Conservation (phyloP, 164 flowering plant genomes). For the Macadamia integrifolia region DNA sequence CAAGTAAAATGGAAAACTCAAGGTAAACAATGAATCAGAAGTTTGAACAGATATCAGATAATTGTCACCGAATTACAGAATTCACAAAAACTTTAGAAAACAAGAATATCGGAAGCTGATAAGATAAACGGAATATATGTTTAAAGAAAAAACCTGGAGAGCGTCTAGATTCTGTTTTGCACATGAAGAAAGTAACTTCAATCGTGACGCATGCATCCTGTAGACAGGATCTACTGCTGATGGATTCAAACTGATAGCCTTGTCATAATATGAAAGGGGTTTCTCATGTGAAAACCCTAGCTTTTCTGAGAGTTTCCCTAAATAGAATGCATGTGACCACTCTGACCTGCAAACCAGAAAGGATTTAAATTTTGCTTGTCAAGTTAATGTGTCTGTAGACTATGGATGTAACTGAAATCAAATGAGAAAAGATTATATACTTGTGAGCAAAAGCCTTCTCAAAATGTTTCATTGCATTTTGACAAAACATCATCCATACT, state of each 20-base stretch:
- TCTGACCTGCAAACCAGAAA: conserved; percentile 54
- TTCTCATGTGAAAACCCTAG: conserved; percentile 55
- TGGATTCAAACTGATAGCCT: conserved; percentile 76
- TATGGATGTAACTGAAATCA: not conserved
- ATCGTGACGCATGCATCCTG: conserved; percentile 96
- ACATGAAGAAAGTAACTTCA: conserved; percentile 62
- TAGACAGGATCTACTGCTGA: conserved; percentile 95
- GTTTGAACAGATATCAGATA: not conserved
- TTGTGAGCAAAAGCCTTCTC: conserved; percentile 73
- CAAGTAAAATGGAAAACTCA: no score
- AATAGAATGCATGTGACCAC: conserved; percentile 89
- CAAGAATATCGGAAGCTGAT: not conserved
- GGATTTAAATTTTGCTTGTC: not conserved
- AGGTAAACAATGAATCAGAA: not conserved
- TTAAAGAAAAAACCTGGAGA: conserved; percentile 45
- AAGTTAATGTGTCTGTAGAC: not conserved
- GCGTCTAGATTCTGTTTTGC: conserved; percentile 57
- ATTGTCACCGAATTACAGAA: not conserved
- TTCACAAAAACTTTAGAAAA: not conserved
- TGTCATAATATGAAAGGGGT: conserved; percentile 69
- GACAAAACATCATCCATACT: conserved; percentile 65
- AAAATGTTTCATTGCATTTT: conserved; percentile 83
- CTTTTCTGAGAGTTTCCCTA: conserved; percentile 93
- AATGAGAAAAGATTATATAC: conserved; percentile 32
- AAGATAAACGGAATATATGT: conserved; percentile 1